Evolutionary conservation across 139 green algal genomes (phyloP), one percentile per base, ranked within the genome.

Genomic region (Desmodesmus armatus): DNA sequence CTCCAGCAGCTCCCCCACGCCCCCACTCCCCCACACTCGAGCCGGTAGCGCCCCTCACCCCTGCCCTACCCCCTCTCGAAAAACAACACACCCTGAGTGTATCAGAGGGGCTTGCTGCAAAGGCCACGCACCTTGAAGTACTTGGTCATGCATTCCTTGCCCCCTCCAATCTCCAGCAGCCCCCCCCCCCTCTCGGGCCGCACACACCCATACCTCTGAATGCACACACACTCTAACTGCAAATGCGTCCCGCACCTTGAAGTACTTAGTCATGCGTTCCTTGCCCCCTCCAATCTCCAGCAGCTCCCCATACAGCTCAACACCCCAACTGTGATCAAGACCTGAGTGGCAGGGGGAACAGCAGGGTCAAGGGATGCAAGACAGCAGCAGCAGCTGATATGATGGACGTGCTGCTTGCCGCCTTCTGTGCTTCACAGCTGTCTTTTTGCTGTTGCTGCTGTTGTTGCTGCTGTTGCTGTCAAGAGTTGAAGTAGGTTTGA

Each of bases 261-360:
- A 98, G 89, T 98, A 98, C 60, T 92, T 90, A n/a, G 95, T 97
- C 97, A 99, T 99, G 58, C 97, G 91, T 89, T 99, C 97, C 90
- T 99, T 99, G 76, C 97, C 97, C 19, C 97, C 97, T 1, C 97
- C 97, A 71, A 97, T 98, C 89, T 98, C 93, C 23, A 99, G 91
- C 80, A 99, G 91, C 72, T 97, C 78, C 2, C 97, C 97, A 81
- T 99, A 99, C 71, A 96, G 82, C 39, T 98, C 94, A 29, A 99
- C 91, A 65, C 77, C 90, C 97, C 97, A 99, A 47, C 93, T 91
- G 60, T 97, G 92, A 2, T 91, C 40, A 39, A 98, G 69, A 6
- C 96, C 94, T 96, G 85, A 40, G 6, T 21, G 23, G 15, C 25
- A 35, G 23, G 7, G 29, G 63, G 0, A 35, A 0, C 2, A 67